Base-by-base conservation (phyloP, 345 rosid species). In the Bruguiera gymnorhiza region DNA sequence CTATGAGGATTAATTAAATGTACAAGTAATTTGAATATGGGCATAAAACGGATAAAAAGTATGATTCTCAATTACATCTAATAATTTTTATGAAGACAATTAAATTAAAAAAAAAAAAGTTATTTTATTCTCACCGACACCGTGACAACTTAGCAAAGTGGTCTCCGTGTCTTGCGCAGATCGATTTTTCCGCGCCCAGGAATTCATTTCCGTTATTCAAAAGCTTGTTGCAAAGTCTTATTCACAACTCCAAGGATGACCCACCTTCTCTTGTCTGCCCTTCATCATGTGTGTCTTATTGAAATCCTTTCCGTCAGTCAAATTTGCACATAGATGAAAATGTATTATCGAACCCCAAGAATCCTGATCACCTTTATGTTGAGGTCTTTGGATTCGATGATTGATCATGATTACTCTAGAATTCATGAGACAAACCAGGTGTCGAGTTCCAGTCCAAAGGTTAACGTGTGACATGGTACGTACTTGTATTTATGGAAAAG, bases 181-280 rank as follows among this genome's bases (percentile, higher is more conserved):
- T 27, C 29, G 29, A 27, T 27, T 27, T 27, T 27, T 27, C 29
- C 0, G 29, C 29, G 29, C 29, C 29, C 29, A 2, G 29, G 29
- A 27, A 27, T 27, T 27, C 9, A 7, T 34, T 34, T 34, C 37
- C 9, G 37, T 43, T 13, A 43, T 43, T 43, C 50, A 11, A 70
- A 82, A 78, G 65, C 78, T 76, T 56, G 69, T 71, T 2, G 55
- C 65, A 70, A 89, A 86, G 92, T 88, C 87, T 82, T 82, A 74
- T 78, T 80, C 82, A 65, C 86, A 86, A 85, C 90, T 86, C 83
- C 75, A 21, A 72, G 67, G 54, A 70, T 82, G 92, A 62, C 86
- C 86, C 90, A 73, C 83, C 87, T 62, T 86, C 92, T 88, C 84
- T 68, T 86, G 94, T 87, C 84, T 70, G 72, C 80, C 60, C 71